phyloP scores from a whole-genome alignment of 2,329 filamentous ascomycete genomes.

The Aspergillus sp. region DNA sequence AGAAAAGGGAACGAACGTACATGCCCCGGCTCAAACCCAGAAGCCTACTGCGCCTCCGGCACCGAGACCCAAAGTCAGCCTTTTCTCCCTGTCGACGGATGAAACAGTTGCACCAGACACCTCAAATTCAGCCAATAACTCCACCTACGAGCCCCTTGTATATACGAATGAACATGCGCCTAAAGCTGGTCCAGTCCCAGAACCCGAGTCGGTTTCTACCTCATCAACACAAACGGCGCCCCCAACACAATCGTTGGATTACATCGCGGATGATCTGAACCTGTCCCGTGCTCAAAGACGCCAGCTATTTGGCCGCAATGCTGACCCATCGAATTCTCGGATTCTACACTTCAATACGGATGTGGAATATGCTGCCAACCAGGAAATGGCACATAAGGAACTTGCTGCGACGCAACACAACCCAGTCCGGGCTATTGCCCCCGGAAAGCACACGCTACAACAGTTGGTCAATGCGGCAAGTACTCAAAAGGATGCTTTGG shows the following conservation, averaged over 20 bases:
- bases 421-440: conserved; percentile 76
- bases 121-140: conserved; percentile 12
- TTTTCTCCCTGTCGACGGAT: conserved; percentile 42
- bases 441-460: conserved; percentile 84
- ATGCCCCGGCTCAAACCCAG: not conserved
- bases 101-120: conserved; percentile 18
- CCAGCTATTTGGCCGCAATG: conserved; percentile 76
- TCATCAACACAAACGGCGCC: conserved; percentile 1
- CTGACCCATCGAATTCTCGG: conserved; percentile 55
- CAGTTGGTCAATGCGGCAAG: conserved; percentile 83
- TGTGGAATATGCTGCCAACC: conserved; percentile 81
- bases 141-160: conserved; percentile 42
- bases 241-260: conserved; percentile 59
- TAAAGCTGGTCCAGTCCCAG: conserved; percentile 20
- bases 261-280: conserved; percentile 74
- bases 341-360: conserved; percentile 89
- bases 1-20: not conserved
- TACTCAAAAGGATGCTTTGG: conserved; percentile 80
- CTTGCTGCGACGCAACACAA: conserved; percentile 64
- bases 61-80: conserved; percentile 45
- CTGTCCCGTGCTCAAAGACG: conserved; percentile 74
- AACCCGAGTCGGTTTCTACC: not conserved
- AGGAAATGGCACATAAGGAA: conserved; percentile 68
- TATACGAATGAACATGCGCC: conserved; percentile 32
- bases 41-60: conserved; percentile 18